These are phyloP conservation scores for Phytophthora pluvialis DNA, from an alignment of 352 stramenopile species.

Conservation along the genomic window DNA sequence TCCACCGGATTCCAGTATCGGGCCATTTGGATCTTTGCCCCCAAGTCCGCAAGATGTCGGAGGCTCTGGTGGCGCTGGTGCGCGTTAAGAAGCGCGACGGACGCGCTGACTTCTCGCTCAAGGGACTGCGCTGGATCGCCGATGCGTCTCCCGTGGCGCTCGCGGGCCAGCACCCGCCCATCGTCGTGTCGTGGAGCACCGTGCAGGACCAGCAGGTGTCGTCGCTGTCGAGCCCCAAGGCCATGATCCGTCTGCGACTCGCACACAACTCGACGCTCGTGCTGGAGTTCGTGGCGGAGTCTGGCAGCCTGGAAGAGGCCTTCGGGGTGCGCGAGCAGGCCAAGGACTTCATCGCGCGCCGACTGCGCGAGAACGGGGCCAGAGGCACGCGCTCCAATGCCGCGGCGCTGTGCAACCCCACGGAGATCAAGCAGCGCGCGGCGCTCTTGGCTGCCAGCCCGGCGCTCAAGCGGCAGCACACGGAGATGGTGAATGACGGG, in stretches of 20 bases:
- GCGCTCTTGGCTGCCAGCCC: constrained; percentile 74
- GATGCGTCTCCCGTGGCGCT: constrained; percentile 38
- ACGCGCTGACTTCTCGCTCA: constrained; percentile 58
- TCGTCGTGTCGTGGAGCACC: constrained; percentile 69
- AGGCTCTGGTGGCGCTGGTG: constrained; percentile 54
- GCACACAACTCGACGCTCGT: constrained; percentile 69
- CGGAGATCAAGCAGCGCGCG: constrained; percentile 86
- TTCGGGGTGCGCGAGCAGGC: constrained; percentile 75
- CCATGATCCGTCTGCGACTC: constrained; percentile 83
- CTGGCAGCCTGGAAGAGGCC: constrained; percentile 59
- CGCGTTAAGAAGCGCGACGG: constrained; percentile 87
- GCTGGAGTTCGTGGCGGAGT: constrained; percentile 68
- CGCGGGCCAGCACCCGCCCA: constrained; percentile 34
- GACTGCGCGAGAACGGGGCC: constrained; percentile 54
- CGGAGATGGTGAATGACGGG: constrained; percentile 88
- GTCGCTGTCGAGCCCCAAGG: constrained; percentile 71
- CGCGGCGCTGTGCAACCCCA: constrained; percentile 67
- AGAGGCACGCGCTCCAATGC: constrained; percentile 46
- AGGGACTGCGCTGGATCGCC: constrained; percentile 66
- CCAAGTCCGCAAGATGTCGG: constrained; percentile 30
- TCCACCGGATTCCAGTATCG: neutral
- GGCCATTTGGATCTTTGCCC: neutral
- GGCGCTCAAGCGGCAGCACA: constrained; percentile 86
- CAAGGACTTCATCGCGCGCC: constrained; percentile 70
- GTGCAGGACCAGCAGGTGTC: constrained; percentile 87